Conservation (phyloP, 352 stramenopile genomes). For the Globisporangium splendens region DNA sequence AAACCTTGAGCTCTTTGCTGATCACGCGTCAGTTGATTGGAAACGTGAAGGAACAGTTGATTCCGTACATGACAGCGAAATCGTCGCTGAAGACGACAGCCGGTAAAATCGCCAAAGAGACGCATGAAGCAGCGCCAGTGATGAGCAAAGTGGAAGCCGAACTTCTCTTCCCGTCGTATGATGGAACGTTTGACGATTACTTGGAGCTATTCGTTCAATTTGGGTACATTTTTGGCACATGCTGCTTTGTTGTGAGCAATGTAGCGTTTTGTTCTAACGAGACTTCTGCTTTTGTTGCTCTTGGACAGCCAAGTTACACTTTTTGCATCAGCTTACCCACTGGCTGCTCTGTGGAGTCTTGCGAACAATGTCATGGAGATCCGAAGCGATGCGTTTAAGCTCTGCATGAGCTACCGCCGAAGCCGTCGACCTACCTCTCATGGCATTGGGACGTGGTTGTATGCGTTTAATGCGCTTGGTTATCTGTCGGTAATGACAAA, state of each 20-base stretch:
- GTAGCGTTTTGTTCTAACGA: not conserved
- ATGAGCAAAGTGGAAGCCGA: conserved; percentile 76
- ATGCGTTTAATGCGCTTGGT: conserved; percentile 86
- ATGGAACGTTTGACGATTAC: conserved; percentile 92
- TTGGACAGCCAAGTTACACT: conserved; percentile 90
- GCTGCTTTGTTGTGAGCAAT: conserved; percentile 3
- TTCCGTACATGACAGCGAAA: conserved; percentile 75
- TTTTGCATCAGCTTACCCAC: conserved; percentile 92
- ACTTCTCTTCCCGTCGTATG: conserved; percentile 76
- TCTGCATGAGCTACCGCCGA: conserved; percentile 83
- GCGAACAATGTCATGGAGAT: conserved; percentile 95
- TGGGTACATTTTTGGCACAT: conserved; percentile 49
- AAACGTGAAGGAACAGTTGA: conserved; percentile 75
- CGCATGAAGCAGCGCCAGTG: conserved; percentile 37
- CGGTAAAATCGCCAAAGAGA: conserved; percentile 66
- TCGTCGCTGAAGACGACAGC: conserved; percentile 83
- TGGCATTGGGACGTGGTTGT: conserved; percentile 93
- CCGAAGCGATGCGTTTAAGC: conserved; percentile 94
- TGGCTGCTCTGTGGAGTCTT: conserved; percentile 91
- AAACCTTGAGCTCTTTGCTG: conserved; percentile 84
- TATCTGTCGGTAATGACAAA: conserved; percentile 94
- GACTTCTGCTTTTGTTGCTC: conserved; percentile 17
- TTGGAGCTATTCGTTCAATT: conserved; percentile 93
- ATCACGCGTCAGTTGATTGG: conserved; percentile 81
- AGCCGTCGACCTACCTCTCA: conserved; percentile 55